Evolutionary conservation across 768 basidiomycete genomes (phyloP), one percentile per base, ranked within the genome.

Genomic region (Termitomyces sp.): DNA sequence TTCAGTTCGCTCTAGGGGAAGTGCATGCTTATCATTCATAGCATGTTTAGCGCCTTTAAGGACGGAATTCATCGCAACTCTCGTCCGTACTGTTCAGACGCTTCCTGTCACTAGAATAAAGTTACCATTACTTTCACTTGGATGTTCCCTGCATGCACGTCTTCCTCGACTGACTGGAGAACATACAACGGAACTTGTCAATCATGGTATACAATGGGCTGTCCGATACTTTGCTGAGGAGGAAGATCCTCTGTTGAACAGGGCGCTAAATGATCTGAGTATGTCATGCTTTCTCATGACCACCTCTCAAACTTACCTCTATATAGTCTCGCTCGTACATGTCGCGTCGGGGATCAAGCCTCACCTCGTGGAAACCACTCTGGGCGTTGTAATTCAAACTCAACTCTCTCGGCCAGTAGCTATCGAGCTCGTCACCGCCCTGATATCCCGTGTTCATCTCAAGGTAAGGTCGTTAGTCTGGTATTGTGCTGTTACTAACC

Each of bases 301-400:
- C 23, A 32, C 31, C 51, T 38, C 27, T 55, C 56, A 27, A 41
- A 58, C 9, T 60, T 25, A 35, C 50, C 51, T 38, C 22, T 27
- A n/a, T 54, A 53, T 38, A 75, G 76, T 58, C 32, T 57, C 45
- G 1, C 64, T 78, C 35, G 53, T 75, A 20, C 61, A 64, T 57
- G 59, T 51, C 12, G 56, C 69, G 7, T 52, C 71, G 2, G 61
- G 63, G 18, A 62, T 80, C 32, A 86, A 86, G 58, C 59, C 75
- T 0, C 82, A 88, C 59, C 64, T 88, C 9, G 84, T 82, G 1
- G 94, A 97, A 56, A 85, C 90, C 1, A 67, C 93, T 16, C 59
- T 94, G 18, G 80, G 80, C 7, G 80, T 82, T 1, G 73, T 82
- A 16, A 73, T 89, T 40, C 88, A 86, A 64, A 73, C 79, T 53